Conservation (phyloP, 192 early-diverging fungal genomes). For the Funneliformis geosporum region DNA sequence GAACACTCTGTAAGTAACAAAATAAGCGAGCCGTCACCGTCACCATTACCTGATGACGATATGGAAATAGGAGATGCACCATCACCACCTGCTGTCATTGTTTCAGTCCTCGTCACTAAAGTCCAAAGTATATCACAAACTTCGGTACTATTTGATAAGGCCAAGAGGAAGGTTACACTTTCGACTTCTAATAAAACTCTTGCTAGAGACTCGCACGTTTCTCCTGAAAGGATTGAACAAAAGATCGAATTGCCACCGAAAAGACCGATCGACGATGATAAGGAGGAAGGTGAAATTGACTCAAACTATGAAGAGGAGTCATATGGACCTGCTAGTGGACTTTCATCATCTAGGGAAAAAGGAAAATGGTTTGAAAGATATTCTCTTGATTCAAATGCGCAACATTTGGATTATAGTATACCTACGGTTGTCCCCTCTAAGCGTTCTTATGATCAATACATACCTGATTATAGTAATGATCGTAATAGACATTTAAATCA, state of each 20-base stretch:
- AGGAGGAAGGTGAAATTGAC: slow-evolving; percentile 15
- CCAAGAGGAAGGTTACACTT: slow-evolving; percentile 4
- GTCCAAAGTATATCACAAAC: background rate
- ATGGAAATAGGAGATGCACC: slow-evolving; percentile 50
- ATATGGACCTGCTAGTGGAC: background rate
- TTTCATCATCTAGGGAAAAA: background rate
- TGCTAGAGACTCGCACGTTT: background rate
- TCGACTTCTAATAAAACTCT: background rate
- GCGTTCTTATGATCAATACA: background rate
- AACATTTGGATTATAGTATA: slow-evolving; percentile 3
- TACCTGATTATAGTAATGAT: slow-evolving; percentile 8
- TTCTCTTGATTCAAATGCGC: background rate
- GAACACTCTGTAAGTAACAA: slow-evolving; percentile 16
- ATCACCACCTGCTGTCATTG: slow-evolving; percentile 39
- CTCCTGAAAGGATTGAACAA: background rate
- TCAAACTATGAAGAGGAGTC: background rate
- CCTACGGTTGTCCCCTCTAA: background rate
- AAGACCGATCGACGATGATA: background rate
- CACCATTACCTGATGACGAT: slow-evolving; percentile 40
- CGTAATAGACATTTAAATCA: background rate
- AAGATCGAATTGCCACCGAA: background rate
- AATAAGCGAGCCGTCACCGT: slow-evolving; percentile 24
- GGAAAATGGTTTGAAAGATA: background rate
- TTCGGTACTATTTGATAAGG: background rate
- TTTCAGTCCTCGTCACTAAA: background rate